Percentiles rank a stretch among this genome's conserved stretches.
Evolutionary conservation across 257 asterid species (phyloP).

Genomic region (Rehmannia glutinosa): DNA sequence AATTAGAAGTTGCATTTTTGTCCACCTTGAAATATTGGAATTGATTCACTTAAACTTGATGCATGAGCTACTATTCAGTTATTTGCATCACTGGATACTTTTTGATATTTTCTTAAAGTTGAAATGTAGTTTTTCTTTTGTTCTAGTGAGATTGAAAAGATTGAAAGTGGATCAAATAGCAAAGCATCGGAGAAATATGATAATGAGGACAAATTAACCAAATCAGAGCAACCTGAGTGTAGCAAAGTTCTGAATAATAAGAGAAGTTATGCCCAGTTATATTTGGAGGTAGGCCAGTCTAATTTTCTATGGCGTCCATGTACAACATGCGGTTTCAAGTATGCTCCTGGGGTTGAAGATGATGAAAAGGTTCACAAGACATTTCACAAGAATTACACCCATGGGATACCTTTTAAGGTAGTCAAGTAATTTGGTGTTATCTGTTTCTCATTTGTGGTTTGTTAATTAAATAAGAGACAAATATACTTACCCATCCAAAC

Average conservation of each 20-base stretch:
- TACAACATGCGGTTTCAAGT: slow-evolving; percentile 55
- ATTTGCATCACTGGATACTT: background rate
- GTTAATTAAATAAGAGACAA: background rate
- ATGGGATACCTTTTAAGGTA: slow-evolving; percentile 74
- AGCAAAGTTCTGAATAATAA: slow-evolving; percentile 55
- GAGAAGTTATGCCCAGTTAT: slow-evolving; percentile 64
- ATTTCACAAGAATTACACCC: slow-evolving; percentile 74
- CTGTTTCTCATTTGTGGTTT: background rate
- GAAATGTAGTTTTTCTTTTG: background rate
- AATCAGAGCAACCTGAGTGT: slow-evolving; percentile 19
- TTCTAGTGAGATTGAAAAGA: too few relatives aligned
- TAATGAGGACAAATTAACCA: slow-evolving; percentile 19
- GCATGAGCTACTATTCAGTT: background rate
- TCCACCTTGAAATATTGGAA: background rate
- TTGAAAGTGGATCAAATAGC: slow-evolving; percentile 18
- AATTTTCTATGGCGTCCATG: slow-evolving; percentile 64
- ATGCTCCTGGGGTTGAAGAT: slow-evolving; percentile 58
- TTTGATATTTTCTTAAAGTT: background rate
- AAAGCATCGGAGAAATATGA: slow-evolving; percentile 17
- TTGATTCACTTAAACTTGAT: too few relatives aligned
- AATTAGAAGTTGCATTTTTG: background rate
- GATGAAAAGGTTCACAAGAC: slow-evolving; percentile 74
- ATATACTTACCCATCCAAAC: too few relatives aligned
- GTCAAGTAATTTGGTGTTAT: background rate
- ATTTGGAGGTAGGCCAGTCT: slow-evolving; percentile 77